Conservation (phyloP, 768 basidiomycete species). For the Phlegmacium glaucopus region DNA sequence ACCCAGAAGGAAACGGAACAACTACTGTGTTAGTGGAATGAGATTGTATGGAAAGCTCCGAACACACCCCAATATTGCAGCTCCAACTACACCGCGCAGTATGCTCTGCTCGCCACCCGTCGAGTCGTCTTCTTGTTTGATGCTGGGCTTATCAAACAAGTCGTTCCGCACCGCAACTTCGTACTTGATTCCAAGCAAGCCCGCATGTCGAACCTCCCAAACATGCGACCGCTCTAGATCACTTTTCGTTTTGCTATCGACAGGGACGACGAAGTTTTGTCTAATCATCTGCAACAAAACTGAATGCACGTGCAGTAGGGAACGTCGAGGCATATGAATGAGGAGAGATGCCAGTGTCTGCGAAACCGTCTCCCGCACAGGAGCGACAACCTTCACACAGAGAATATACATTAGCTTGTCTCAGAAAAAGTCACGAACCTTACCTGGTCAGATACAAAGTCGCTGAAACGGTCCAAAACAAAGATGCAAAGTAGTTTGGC, state of each 20-base stretch:
- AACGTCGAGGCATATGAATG: slow-evolving; percentile 81
- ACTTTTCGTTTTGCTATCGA: slow-evolving; percentile 24
- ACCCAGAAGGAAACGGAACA: slow-evolving; percentile 5
- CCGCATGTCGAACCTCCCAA: slow-evolving; percentile 99
- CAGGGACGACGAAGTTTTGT: slow-evolving; percentile 66
- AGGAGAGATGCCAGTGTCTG: slow-evolving; percentile 91
- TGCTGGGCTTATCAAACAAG: slow-evolving; percentile 51
- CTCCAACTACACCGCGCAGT: slow-evolving; percentile 81
- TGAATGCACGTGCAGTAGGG: slow-evolving; percentile 75
- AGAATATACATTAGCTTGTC: background rate
- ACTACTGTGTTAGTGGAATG: background rate
- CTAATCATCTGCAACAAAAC: slow-evolving; percentile 91
- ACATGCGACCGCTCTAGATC: slow-evolving; percentile 57
- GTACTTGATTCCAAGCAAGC: slow-evolving; percentile 94
- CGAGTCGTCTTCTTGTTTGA: slow-evolving; percentile 36
- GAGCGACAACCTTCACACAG: slow-evolving; percentile 70
- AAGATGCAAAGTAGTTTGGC: slow-evolving; percentile 86
- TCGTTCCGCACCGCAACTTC: slow-evolving; percentile 93
- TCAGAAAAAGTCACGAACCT: background rate
- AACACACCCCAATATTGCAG: slow-evolving; percentile 84
- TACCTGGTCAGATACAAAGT: slow-evolving; percentile 92
- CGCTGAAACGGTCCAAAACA: slow-evolving; percentile 95
- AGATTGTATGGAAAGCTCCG: background rate
- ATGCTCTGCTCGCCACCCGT: slow-evolving; percentile 50
- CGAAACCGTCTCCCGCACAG: slow-evolving; percentile 93